Base-by-base conservation (phyloP, 2,329 filamentous ascomycete species). In the Xylariaceae sp. region DNA sequence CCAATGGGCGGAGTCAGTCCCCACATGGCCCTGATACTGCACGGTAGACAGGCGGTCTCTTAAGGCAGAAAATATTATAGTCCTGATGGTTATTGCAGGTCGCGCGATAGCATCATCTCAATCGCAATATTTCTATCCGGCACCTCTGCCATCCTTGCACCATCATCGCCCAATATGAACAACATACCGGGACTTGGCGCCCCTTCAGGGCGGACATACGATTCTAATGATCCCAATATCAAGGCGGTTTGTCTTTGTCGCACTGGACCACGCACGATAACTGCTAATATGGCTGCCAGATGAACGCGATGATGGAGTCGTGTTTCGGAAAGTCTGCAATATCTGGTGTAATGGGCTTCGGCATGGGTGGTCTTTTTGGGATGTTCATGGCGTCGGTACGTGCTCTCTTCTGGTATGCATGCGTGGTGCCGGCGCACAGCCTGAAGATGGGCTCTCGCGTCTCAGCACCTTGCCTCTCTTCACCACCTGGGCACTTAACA, bases 351-450 rank as follows among this genome's bases (percentile, higher is more conserved):
- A 95, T 95, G 84, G 94, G 94, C 13, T 97, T 97, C 67, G 94
- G 87, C 30, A 87, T 99, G 62, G 94, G 94, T 59, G 94, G 92
- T 67, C 79, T 95, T 36, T 99, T 99, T 65, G 94, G 94, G 64
- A 82, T 97, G 67, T 99, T 99, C 79, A 99, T 97, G 93, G 91
- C 92, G 55, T 94, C 90, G 68, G 91, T 96, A 85, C 60, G 88
- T 79, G 5, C 29, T 56, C 50, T 44, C 42, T 48, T 26, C 26
- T 7, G 1, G 4, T 10, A 4, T 26, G 10, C 20, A 24, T n/a
- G 11, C 20, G 6, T 16, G 3, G 13, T 37, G 27, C 27, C 35
- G 10, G 35, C 35, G 5, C 27, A 18, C 24, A 32, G 26, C 16
- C 8, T 18, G 20, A 43, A 8, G 7, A 10, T 30, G 16, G 32